Conservation (phyloP, 2,329 filamentous ascomycete genomes). For the Coniochaeta prunicola region DNA sequence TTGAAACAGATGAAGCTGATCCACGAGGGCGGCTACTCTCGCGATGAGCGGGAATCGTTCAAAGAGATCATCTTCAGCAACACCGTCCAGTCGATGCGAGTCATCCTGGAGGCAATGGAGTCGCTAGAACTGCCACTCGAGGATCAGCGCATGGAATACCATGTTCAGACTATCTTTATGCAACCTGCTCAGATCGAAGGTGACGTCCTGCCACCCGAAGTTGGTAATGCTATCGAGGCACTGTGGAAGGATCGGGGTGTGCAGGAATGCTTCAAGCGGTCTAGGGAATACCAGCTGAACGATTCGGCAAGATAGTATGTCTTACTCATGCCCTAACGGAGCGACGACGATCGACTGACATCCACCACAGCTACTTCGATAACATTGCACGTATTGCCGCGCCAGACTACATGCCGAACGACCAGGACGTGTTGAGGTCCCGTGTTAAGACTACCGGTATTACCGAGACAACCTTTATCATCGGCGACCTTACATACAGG, state of each 20-base stretch:
- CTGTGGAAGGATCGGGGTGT: slow-evolving; percentile 91
- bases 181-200: slow-evolving; percentile 95
- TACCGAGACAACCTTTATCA: slow-evolving; percentile 93
- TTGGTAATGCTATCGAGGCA: slow-evolving; percentile 85
- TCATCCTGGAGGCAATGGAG: slow-evolving; percentile 63
- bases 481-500: slow-evolving; percentile 86
- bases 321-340: background rate
- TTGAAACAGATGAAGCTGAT: slow-evolving; percentile 99
- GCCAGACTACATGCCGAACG: slow-evolving; percentile 88
- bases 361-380: slow-evolving; percentile 75
- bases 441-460: slow-evolving; percentile 98
- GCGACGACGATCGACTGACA: slow-evolving; percentile 22
- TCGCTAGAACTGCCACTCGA: slow-evolving; percentile 73
- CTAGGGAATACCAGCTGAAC: slow-evolving; percentile 92
- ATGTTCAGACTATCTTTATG: slow-evolving; percentile 98
- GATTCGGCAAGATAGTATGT: slow-evolving; percentile 91
- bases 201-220: slow-evolving; percentile 87
- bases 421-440: slow-evolving; percentile 89
- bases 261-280: slow-evolving; percentile 91
- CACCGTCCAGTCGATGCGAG: slow-evolving; percentile 62
- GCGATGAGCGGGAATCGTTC: slow-evolving; percentile 69
- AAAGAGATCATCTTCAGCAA: slow-evolving; percentile 68
- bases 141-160: slow-evolving; percentile 89
- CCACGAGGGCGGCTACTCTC: slow-evolving; percentile 96
- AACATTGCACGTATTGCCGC: slow-evolving; percentile 86